A percentile compares a stretch with the other conserved stretches of the same genome.
These are phyloP conservation scores for Xerocomus nothofagi DNA, from an alignment of 1,284 basidiomycete genomes.

Conservation along the genomic window DNA sequence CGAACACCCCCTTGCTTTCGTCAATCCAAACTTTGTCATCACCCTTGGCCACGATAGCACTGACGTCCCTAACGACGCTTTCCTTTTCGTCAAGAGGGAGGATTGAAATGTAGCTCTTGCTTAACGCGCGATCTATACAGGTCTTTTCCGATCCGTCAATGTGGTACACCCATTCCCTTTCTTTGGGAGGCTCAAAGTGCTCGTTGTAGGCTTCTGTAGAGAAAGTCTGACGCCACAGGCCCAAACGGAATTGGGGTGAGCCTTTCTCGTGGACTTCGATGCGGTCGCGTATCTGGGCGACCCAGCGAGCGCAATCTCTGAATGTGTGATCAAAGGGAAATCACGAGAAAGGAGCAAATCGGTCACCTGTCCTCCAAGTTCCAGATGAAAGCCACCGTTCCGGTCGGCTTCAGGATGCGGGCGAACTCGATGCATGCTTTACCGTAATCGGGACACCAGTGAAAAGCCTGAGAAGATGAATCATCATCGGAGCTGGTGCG, in stretches of 20 bases:
- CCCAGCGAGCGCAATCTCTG: conserved; percentile 66
- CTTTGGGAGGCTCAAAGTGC: conserved; percentile 54
- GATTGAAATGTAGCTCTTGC: conserved; percentile 73
- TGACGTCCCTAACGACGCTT: conserved; percentile 48
- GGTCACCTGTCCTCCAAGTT: conserved; percentile 72
- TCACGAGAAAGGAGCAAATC: too few relatives aligned
- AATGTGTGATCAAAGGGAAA: neutral
- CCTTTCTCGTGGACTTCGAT: conserved; percentile 66
- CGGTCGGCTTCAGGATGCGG: conserved; percentile 67
- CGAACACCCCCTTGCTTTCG: conserved; percentile 46
- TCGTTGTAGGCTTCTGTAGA: conserved; percentile 52
- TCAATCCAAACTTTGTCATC: conserved; percentile 50
- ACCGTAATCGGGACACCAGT: conserved; percentile 78
- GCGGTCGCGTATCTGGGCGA: conserved; percentile 62
- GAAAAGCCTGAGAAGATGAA: conserved; percentile 67
- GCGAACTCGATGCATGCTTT: conserved; percentile 65
- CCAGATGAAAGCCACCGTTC: conserved; percentile 70
- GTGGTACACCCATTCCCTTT: conserved; percentile 51
- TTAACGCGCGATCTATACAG: conserved; percentile 60
- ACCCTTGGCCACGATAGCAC: conserved; percentile 47
- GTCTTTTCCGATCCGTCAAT: conserved; percentile 51
- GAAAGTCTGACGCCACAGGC: conserved; percentile 67
- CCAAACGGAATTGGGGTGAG: conserved; percentile 72
- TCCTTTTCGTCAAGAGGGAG: conserved; percentile 54
- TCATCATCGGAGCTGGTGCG: too few relatives aligned